These are phyloP conservation scores for Lophiotrema nucula DNA, from an alignment of 495 filamentous ascomycete species.

Conservation along the genomic window DNA sequence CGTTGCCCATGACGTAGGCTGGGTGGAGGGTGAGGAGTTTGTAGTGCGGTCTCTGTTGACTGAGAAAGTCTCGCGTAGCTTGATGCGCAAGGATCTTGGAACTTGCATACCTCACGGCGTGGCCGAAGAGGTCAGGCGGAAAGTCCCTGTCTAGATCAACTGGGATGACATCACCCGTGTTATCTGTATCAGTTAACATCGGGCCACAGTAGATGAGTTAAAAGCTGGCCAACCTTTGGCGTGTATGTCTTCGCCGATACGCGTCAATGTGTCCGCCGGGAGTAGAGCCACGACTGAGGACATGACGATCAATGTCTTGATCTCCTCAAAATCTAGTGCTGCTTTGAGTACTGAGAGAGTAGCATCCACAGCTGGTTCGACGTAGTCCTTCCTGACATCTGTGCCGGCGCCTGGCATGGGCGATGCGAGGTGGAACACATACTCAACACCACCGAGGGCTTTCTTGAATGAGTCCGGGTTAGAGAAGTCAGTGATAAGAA, in stretches of 20 bases:
- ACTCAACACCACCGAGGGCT: background rate
- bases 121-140: background rate
- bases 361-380: background rate
- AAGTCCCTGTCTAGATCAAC: background rate
- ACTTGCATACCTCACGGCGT: background rate
- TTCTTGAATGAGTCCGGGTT: background rate
- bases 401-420: background rate
- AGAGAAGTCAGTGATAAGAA: background rate
- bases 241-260: background rate
- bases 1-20: background rate
- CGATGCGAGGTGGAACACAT: background rate
- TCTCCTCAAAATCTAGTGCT: background rate
- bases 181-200: too few relatives aligned
- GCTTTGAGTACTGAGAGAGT: background rate
- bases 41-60: background rate
- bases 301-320: background rate
- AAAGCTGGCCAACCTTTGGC: too few relatives aligned
- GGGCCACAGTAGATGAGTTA: too few relatives aligned
- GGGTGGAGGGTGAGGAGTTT: background rate
- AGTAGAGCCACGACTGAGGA: background rate
- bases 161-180: background rate
- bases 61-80: conserved; percentile 3
- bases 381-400: background rate
- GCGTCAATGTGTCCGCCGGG: background rate
- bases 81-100: background rate